phyloP scores from a whole-genome alignment of 148 eudicot species.

The Vaccinium myrtillus region DNA sequence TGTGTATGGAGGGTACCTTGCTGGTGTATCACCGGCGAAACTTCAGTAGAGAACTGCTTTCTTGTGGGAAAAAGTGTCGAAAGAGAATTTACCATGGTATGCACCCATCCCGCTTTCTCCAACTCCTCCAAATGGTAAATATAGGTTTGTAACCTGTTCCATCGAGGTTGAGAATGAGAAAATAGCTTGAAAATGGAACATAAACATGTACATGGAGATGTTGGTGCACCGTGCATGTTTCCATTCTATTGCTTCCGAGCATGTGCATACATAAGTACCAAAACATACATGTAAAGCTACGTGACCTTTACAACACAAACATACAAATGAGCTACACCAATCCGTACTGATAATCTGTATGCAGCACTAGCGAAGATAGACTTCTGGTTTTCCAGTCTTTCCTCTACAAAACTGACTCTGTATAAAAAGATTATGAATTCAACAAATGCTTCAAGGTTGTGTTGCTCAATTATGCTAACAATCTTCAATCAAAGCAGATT shows the following conservation, averaged over 20 bases:
- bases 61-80: constrained; percentile 79
- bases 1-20: constrained; percentile 86
- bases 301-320: neutral
- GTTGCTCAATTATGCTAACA: neutral
- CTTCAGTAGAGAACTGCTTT: constrained; percentile 61
- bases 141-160: constrained; percentile 51
- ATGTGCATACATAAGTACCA: neutral
- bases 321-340: neutral
- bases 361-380: neutral
- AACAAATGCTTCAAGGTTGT: too few relatives aligned
- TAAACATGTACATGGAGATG: neutral
- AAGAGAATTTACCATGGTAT: constrained; percentile 84
- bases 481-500: neutral
- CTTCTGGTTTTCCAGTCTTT: neutral
- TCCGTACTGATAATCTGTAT: neutral
- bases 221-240: neutral
- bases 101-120: constrained; percentile 87
- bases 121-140: constrained; percentile 85
- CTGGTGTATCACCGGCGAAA: constrained; percentile 54
- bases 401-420: neutral
- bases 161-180: neutral
- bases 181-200: neutral
- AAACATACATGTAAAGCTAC: neutral
- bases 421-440: too few relatives aligned
- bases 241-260: constrained; percentile 6